Evolutionary conservation across 176 grass and related monocot genomes (phyloP).

Genomic region (Aegilops longissima): DNA sequence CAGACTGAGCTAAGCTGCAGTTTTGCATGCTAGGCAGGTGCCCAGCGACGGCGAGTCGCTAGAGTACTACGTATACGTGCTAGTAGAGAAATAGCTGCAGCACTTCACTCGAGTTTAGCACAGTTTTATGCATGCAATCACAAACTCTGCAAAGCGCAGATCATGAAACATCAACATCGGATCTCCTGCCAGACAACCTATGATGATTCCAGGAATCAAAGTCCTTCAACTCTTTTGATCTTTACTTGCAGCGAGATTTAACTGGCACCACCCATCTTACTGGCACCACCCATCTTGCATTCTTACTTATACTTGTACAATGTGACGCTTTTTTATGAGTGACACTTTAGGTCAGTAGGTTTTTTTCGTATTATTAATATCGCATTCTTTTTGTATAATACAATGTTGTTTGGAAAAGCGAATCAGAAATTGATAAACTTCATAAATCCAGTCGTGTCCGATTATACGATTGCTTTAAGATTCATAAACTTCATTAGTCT

Average conservation of each 20-base stretch:
- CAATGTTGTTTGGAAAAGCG: no score
- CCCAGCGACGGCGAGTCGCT: background rate
- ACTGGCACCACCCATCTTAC: no score
- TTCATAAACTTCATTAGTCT: no score
- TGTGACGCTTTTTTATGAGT: no score
- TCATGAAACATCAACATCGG: conserved; percentile 32
- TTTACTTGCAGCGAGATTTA: background rate
- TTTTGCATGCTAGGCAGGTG: background rate
- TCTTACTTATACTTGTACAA: no score
- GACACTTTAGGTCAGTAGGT: no score
- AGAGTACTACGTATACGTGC: background rate
- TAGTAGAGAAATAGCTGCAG: background rate
- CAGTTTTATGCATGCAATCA: conserved; percentile 35
- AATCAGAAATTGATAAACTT: no score
- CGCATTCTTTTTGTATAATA: no score
- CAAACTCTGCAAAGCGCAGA: conserved; percentile 12
- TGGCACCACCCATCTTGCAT: no score
- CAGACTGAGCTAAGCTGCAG: background rate
- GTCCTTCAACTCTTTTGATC: background rate
- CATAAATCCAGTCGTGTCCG: no score
- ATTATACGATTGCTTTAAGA: no score
- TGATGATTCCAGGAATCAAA: background rate
- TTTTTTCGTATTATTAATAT: no score
- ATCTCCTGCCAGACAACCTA: background rate
- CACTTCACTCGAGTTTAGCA: conserved; percentile 21